A percentile compares a stretch with the other conserved stretches of the same genome.
Conservation (phyloP, 176 grass and related monocot species). For the Carex parvula region DNA sequence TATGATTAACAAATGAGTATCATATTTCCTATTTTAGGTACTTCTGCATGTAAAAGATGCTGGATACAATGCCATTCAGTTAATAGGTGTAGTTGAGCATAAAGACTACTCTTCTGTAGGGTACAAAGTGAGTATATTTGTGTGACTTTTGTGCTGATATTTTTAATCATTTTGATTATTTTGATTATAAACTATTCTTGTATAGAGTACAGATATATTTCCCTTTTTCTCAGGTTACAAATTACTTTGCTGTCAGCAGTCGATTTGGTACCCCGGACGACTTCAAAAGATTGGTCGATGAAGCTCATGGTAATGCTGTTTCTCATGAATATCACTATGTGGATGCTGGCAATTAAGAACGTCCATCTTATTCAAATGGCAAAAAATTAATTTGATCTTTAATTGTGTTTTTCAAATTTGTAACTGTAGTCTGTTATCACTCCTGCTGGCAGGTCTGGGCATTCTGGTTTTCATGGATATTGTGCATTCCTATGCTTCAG, state of each 20-base stretch:
- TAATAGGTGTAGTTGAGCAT: conserved; percentile 85
- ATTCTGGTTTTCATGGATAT: conserved; percentile 90
- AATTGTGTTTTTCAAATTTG: neutral
- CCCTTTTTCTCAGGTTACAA: conserved; percentile 64
- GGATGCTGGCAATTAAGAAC: neutral
- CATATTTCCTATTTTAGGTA: conserved; percentile 40
- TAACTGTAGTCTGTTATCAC: neutral
- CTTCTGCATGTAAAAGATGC: conserved; percentile 75
- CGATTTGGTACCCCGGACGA: conserved; percentile 97
- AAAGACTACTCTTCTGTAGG: conserved; percentile 90
- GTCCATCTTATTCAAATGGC: neutral
- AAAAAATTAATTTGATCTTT: neutral
- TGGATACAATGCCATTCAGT: conserved; percentile 89
- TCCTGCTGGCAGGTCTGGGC: conserved; percentile 56
- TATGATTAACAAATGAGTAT: neutral
- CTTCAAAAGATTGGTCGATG: conserved; percentile 89
- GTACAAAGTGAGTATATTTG: conserved; percentile 60
- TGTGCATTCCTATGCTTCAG: conserved; percentile 92
- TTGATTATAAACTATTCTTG: neutral
- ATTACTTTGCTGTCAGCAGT: conserved; percentile 94
- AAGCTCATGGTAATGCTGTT: conserved; percentile 64
- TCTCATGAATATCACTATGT: neutral
- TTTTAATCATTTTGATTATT: neutral
- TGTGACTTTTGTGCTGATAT: neutral
- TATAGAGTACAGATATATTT: neutral